Percentiles rank a stretch among this genome's conserved stretches.
Conservation (phyloP, 1,139 yeast species). For the Blastobotrys malaysiensis region DNA sequence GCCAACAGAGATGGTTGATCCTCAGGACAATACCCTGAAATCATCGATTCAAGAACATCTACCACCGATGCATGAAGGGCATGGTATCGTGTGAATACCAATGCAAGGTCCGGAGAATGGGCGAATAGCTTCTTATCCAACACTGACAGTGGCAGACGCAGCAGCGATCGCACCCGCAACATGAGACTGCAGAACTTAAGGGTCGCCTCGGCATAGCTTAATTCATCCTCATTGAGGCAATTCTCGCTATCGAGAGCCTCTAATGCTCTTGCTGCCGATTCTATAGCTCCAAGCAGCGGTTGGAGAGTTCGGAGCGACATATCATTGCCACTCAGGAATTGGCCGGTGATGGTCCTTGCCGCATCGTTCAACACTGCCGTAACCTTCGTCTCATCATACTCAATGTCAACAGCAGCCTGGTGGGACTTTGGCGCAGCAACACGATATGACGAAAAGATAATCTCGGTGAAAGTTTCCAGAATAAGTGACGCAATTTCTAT, state of each 20-base stretch:
- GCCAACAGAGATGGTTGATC: slow-evolving; percentile 75
- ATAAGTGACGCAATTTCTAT: slow-evolving; percentile 57
- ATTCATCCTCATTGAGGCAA: slow-evolving; percentile 25
- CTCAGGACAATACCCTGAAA: slow-evolving; percentile 53
- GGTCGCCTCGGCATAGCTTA: slow-evolving; percentile 34
- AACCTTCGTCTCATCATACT: slow-evolving; percentile 38
- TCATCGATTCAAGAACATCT: slow-evolving; percentile 55
- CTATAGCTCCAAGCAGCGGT: slow-evolving; percentile 52
- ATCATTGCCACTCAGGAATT: slow-evolving; percentile 51
- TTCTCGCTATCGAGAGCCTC: slow-evolving; percentile 41
- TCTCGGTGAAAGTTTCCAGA: slow-evolving; percentile 50
- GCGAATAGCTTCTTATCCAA: slow-evolving; percentile 59
- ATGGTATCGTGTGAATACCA: slow-evolving; percentile 50
- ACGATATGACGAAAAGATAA: slow-evolving; percentile 54
- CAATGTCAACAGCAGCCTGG: slow-evolving; percentile 9
- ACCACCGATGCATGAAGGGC: slow-evolving; percentile 49
- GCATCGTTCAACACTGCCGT: slow-evolving; percentile 49
- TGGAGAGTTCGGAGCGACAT: slow-evolving; percentile 52
- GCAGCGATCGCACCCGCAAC: slow-evolving; percentile 50
- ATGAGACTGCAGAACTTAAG: slow-evolving; percentile 41
- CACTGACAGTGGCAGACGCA: slow-evolving; percentile 50
- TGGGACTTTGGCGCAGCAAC: slow-evolving; percentile 38
- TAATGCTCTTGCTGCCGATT: slow-evolving; percentile 40
- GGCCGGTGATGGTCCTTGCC: slow-evolving; percentile 45
- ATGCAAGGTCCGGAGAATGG: slow-evolving; percentile 52